Base-by-base conservation (phyloP, 2,329 filamentous ascomycete species). In the Davidsoniella virescens region DNA sequence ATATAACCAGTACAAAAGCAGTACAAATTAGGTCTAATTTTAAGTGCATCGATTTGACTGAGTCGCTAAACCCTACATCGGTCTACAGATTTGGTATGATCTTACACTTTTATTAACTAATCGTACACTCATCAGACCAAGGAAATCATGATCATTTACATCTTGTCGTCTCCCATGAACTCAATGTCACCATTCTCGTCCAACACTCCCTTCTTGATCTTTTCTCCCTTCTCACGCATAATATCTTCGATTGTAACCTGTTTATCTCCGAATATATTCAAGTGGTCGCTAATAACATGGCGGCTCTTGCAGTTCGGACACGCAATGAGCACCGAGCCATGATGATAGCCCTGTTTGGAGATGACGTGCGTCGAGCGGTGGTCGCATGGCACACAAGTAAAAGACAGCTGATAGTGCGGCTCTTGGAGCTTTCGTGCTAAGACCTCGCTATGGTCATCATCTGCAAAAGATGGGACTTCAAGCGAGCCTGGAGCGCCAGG, bases 261-360 rank as follows among this genome's bases (percentile, higher is more conserved):
- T 44, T 71, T 72, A 57, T 88, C 77, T 36, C 80, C 81, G 60
- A 92, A 92, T 45, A 90, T 84, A 56, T 69, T 66, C 40, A 98
- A 67, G 64, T 98, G 84, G 64, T 98, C 92, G 60, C 80, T 83
- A 59, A 98, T 96, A 56, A 98, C 68, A 67, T 98, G 92, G 20
- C 87, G 76, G 61, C 86, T 88, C 59, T 81, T 80, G 66, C 92
- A 98, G 3, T 71, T 70, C 0, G 92, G 90, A 62, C 92, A 98
- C 33, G 82, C 82, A 56, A 96, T 88, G 52, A 98, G 70, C 4
- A 92, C 82, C 1, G 87, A 90, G 36, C 92, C 92, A 55, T 81
- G 73, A 65, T 96, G 88, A 63, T 98, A 98, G 29, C 87, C 92
- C 62, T 96, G 92, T 65, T 96, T 95, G 26, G 86, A 87, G 58